Conservation (phyloP, 2,329 filamentous ascomycete genomes). For the Salinomyces thailandicus region DNA sequence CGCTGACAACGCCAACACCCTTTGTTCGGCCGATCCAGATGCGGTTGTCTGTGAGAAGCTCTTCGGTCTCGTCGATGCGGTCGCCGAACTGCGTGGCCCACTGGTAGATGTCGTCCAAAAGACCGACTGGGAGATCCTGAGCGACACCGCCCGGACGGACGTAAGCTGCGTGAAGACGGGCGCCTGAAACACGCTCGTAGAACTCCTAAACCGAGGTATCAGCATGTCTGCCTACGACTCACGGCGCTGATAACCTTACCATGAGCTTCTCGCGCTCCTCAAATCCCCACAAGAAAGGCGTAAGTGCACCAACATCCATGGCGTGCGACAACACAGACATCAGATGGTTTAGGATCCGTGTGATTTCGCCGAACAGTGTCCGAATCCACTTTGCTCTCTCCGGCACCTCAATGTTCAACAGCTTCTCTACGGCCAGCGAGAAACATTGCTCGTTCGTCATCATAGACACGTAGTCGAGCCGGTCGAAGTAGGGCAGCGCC, state of each 20-base stretch:
- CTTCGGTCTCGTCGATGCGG: slow-evolving; percentile 96
- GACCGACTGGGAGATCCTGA: slow-evolving; percentile 84
- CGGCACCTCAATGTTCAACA: slow-evolving; percentile 92
- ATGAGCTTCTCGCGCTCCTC: slow-evolving; percentile 99
- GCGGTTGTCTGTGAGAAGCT: slow-evolving; percentile 96
- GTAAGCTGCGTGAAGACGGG: slow-evolving; percentile 93
- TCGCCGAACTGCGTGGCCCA: slow-evolving; percentile 99
- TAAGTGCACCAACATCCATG: slow-evolving; percentile 97
- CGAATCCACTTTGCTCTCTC: slow-evolving; percentile 94
- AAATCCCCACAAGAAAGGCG: slow-evolving; percentile 98
- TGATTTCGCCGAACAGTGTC: slow-evolving; percentile 91
- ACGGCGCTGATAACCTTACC: slow-evolving; percentile 46
- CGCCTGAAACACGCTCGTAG: slow-evolving; percentile 97
- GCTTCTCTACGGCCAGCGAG: slow-evolving; percentile 90
- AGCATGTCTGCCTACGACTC: slow-evolving; percentile 4
- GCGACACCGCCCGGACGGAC: slow-evolving; percentile 92
- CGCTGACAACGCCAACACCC: slow-evolving; percentile 82
- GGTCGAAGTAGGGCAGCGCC: slow-evolving; percentile 96
- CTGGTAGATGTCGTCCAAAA: slow-evolving; percentile 98
- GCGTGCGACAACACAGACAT: slow-evolving; percentile 97
- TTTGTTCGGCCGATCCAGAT: slow-evolving; percentile 93
- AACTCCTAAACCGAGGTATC: slow-evolving; percentile 66
- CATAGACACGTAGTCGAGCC: slow-evolving; percentile 98
- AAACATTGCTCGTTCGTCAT: slow-evolving; percentile 99
- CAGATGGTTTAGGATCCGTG: slow-evolving; percentile 86